Percentiles rank a stretch among this genome's conserved stretches.
These are phyloP conservation scores for Solanum appendiculatum DNA, from an alignment of 257 asterid species.

Conservation along the genomic window DNA sequence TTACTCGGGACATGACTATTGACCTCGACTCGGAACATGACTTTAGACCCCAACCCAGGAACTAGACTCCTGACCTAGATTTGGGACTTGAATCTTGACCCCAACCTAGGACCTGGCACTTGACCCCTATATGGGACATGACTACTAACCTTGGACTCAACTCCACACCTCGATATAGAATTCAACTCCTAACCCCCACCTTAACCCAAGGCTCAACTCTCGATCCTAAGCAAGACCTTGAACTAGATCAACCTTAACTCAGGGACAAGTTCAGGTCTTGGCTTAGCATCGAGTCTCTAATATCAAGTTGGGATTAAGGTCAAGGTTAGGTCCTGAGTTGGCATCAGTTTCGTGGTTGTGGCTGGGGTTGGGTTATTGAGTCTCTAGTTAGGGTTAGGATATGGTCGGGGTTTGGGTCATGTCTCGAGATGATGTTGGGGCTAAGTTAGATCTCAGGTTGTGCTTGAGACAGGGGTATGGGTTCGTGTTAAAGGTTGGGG, in stretches of 20 bases:
- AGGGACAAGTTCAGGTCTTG: background rate
- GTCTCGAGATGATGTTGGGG: background rate
- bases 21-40: background rate
- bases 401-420: background rate
- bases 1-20: background rate
- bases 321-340: background rate
- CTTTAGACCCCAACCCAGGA: background rate
- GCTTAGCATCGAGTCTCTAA: background rate
- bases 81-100: background rate
- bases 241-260: background rate
- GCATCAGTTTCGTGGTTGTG: background rate
- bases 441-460: background rate
- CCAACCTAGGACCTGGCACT: background rate
- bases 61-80: no score
- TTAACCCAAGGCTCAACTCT: background rate
- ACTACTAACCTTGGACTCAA: background rate
- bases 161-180: background rate
- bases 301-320: background rate
- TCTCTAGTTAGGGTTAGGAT: background rate
- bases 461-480: background rate
- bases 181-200: fast-evolving
- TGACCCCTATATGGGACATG: fast-evolving
- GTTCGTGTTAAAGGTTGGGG: background rate
- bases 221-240: background rate
- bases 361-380: background rate